These are phyloP conservation scores for Trichoderma cornu-damae DNA, from an alignment of 2,329 filamentous ascomycete species.

Conservation along the genomic window DNA sequence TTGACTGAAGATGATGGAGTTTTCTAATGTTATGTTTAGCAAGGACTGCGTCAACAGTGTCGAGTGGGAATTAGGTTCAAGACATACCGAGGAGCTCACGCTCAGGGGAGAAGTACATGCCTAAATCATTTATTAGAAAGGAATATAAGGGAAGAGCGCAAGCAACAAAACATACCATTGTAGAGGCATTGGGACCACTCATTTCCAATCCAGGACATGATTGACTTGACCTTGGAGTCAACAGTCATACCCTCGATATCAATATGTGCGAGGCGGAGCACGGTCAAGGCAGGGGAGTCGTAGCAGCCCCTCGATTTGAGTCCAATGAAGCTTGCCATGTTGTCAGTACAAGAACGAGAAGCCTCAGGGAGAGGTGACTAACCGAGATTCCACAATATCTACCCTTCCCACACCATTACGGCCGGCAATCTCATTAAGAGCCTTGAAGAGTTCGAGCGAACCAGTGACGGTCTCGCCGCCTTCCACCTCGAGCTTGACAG, in stretches of 20 bases:
- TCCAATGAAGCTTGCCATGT: not conserved
- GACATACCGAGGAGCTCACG: conserved; percentile 52
- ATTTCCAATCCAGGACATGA: no score
- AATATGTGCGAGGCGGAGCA: conserved; percentile 29
- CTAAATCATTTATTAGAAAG: not conserved
- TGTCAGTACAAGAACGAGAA: no score
- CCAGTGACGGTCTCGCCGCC: not conserved
- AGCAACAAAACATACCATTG: conserved; percentile 47
- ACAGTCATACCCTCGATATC: conserved; percentile 55
- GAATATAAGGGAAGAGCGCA: not conserved
- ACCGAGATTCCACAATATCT: conserved; percentile 51
- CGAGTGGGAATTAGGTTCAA: not conserved
- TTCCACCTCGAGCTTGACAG: conserved; percentile 53
- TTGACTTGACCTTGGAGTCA: conserved; percentile 47
- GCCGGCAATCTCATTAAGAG: conserved; percentile 52
- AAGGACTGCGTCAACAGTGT: no score
- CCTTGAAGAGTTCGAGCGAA: conserved; percentile 47
- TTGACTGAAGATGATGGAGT: conserved; percentile 54
- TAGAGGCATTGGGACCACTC: conserved; percentile 39
- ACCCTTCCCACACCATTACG: conserved; percentile 64
- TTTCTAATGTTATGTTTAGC: no score
- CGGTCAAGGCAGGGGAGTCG: conserved; percentile 23
- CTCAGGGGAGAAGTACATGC: conserved; percentile 50
- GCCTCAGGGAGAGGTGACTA: no score
- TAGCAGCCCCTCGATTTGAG: conserved; percentile 16